Base-by-base conservation (phyloP, 805 yeast species). In the Candida boidinii region DNA sequence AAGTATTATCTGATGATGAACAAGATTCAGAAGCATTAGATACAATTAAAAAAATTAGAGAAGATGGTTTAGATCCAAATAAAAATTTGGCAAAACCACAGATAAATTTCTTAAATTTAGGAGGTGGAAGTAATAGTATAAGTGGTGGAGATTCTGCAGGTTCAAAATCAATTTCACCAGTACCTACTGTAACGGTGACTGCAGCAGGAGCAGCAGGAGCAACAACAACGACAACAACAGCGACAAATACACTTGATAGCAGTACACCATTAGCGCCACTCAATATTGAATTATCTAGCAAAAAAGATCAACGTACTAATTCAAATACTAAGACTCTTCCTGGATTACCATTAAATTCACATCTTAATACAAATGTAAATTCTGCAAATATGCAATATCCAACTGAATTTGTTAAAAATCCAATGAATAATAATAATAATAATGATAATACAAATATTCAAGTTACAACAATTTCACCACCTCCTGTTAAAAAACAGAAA, bases 11-110 rank as follows among this genome's bases (percentile, higher is more conserved):
- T 0, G 68, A 62, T 15, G 58, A 60, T 12, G 78, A 77, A 42
- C 85, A 78, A 43, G 79, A 70, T 36, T 66, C 68, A 23, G 67
- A 70, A 23, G 77, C 77, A 0, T 44, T 59, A 4, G 58, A 62
- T 21, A 48, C 56, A 1, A 25, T 70, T 7, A 52, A 51, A 17
- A 51, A 49, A 20, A 43, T 73, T 34, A 51, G 44, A 29, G 51
- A 49, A 17, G 54, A 58, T 28, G 55, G 54, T 10, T 29, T 67
- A 28, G 68, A 70, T 44, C 67, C 73, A 0, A 56, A 56, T 39
- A 63, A 52, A 38, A 61, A 60, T 40, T 49, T 70, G 20, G 35
- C 64, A 51, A 42, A 55, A 54, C 20, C 59, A 46, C 38, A 66
- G 53, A 30, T 57, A n/a, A n/a, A n/a, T n/a, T n/a, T n/a, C n/a